Conservation (phyloP, 768 basidiomycete genomes). For the Strobilomyces confusus region DNA sequence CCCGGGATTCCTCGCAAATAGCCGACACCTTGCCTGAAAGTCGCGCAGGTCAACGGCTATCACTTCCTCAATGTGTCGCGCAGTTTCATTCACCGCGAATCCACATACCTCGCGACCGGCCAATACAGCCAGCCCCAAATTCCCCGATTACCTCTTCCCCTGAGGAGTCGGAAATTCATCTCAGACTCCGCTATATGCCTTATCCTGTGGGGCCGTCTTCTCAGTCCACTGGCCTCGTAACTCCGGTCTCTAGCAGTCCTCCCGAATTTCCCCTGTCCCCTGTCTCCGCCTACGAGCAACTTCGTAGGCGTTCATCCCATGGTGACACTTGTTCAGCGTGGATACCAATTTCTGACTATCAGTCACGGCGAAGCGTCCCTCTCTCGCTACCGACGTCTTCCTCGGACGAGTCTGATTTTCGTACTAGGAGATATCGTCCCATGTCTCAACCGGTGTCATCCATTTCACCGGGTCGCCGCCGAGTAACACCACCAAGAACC, state of each 20-base stretch:
- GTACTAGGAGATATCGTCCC: background rate
- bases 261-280: background rate
- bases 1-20: conserved; percentile 2
- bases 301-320: background rate
- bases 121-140: background rate
- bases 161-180: conserved; percentile 12
- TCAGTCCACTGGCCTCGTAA: background rate
- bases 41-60: background rate
- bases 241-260: conserved; percentile 7
- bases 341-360: background rate
- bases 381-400: conserved; percentile 2
- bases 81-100: conserved; percentile 6
- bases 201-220: background rate
- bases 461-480: conserved; percentile 2
- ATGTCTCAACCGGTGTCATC: conserved; percentile 1
- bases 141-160: conserved; percentile 18
- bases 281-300: background rate
- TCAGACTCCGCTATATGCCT: conserved; percentile 7
- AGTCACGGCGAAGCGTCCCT: background rate
- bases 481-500: conserved; percentile 9
- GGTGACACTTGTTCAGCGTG: background rate
- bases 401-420: conserved; percentile 6
- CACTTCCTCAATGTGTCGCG: conserved; percentile 1
- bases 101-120: conserved; percentile 12
- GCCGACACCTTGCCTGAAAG: background rate